phyloP scores from a whole-genome alignment of 768 basidiomycete genomes.

The Obba rivulosa region DNA sequence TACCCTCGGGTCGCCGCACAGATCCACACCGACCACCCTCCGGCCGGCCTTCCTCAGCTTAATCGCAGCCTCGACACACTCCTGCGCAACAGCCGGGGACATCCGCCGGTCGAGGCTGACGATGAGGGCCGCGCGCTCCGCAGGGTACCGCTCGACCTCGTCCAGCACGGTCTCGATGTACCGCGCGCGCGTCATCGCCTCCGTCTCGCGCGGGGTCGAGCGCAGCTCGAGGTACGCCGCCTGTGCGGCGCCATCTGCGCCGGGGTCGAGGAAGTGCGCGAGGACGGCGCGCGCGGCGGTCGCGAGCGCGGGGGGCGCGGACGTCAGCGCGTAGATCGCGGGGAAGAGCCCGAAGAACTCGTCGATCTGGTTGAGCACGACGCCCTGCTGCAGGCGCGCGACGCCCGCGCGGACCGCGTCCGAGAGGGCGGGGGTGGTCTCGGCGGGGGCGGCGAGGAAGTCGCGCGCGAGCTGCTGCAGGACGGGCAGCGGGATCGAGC shows the following conservation, averaged over 20 bases:
- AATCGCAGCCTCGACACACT: conserved; percentile 55
- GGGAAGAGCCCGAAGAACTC: conserved; percentile 77
- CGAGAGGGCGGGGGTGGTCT: conserved; percentile 5
- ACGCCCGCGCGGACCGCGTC: conserved; percentile 39
- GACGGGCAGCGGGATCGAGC: conserved; percentile 66
- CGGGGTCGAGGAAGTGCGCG: conserved; percentile 45
- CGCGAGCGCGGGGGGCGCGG: conserved; percentile 48
- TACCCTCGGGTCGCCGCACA: conserved; percentile 70
- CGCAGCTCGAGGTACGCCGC: conserved; percentile 79
- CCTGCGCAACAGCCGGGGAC: conserved; percentile 41
- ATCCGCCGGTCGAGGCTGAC: conserved; percentile 76
- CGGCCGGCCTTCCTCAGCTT: conserved; percentile 50
- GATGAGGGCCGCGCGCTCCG: conserved; percentile 51
- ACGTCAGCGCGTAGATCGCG: conserved; percentile 73
- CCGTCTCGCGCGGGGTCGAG: conserved; percentile 64
- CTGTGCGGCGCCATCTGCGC: conserved; percentile 31
- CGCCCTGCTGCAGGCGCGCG: conserved; percentile 31
- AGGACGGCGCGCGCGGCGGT: conserved; percentile 64
- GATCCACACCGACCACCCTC: conserved; percentile 70
- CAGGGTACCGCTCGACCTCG: conserved; percentile 54
- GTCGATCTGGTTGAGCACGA: conserved; percentile 45
- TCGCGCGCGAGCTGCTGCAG: conserved; percentile 58
- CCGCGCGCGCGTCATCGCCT: conserved; percentile 47
- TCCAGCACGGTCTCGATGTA: conserved; percentile 66
- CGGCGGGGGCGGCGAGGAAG: conserved; percentile 11